Evolutionary conservation across 2,329 filamentous ascomycete genomes (phyloP).

Genomic region (Aspergillus pseudoterreus): DNA sequence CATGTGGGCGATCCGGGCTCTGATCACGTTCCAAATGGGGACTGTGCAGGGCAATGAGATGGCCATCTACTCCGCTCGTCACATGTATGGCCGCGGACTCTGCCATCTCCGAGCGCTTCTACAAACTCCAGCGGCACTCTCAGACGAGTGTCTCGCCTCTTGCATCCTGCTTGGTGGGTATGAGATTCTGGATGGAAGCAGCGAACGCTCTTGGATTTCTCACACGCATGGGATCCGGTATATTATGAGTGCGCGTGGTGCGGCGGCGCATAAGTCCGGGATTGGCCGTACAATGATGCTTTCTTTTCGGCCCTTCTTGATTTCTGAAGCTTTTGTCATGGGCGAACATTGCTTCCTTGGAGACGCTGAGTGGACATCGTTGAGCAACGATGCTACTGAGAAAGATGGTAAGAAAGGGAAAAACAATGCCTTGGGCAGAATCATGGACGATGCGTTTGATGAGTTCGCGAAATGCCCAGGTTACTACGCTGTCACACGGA

Average conservation of each 20-base stretch:
- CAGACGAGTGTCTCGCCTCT: constrained; percentile 10
- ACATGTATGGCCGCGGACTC: constrained; percentile 11
- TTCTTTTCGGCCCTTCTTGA: constrained; percentile 6
- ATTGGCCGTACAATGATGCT: constrained; percentile 11
- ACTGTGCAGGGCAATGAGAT: background rate
- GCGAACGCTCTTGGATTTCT: background rate
- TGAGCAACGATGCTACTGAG: background rate
- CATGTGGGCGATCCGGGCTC: constrained; percentile 9
- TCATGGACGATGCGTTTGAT: constrained; percentile 7
- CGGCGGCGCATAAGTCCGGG: constrained; percentile 7
- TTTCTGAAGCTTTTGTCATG: constrained; percentile 7
- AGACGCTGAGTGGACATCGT: constrained; percentile 4
- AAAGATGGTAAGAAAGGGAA: background rate
- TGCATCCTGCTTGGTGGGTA: constrained; percentile 10
- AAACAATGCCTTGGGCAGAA: background rate
- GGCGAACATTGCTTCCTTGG: constrained; percentile 9
- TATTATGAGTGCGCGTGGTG: constrained; percentile 8
- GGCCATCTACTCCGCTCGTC: constrained; percentile 4
- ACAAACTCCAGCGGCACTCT: constrained; percentile 2
- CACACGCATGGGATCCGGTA: constrained; percentile 5
- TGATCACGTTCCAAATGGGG: constrained; percentile 10
- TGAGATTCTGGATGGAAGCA: constrained; percentile 10
- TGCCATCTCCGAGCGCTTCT: constrained; percentile 3
- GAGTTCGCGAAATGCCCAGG: constrained; percentile 12
- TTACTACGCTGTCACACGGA: constrained; percentile 2